Percentiles rank a stretch among this genome's conserved stretches.
Conservation (phyloP, 1,284 basidiomycete genomes). For the Phylloporus gajari region DNA sequence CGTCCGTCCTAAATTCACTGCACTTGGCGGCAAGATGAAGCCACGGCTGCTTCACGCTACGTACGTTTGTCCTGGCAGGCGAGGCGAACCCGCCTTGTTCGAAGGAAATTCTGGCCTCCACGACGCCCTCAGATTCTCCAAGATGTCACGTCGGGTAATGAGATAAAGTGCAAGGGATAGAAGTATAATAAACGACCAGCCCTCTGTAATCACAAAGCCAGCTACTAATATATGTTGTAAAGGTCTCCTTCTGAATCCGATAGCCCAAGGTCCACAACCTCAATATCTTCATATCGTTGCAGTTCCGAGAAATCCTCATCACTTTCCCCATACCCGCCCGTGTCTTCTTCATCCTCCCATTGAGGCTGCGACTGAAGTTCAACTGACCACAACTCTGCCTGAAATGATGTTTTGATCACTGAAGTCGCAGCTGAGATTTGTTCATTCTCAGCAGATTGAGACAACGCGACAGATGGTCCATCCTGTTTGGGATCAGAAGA, state of each 20-base stretch:
- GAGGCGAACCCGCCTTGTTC: too few species aligned
- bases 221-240: too few species aligned
- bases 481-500: slow-evolving; percentile 8
- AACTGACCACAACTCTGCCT: slow-evolving; percentile 34
- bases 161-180: too few species aligned
- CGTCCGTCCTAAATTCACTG: too few species aligned
- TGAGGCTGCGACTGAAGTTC: slow-evolving; percentile 16
- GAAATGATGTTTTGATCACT: slow-evolving; percentile 19
- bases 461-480: slow-evolving; percentile 30
- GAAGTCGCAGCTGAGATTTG: background rate
- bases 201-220: too few species aligned
- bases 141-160: too few species aligned
- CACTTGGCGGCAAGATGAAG: too few species aligned
- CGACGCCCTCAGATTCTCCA: too few species aligned
- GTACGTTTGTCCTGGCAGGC: too few species aligned
- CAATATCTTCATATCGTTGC: slow-evolving; percentile 25
- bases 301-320: slow-evolving; percentile 4
- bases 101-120: too few species aligned
- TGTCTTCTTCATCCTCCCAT: background rate
- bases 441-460: slow-evolving; percentile 19
- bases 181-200: too few species aligned
- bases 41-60: too few species aligned
- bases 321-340: background rate
- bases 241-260: slow-evolving; percentile 36
- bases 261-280: slow-evolving; percentile 20